phyloP scores from a whole-genome alignment of 2,329 filamentous ascomycete species.

The Colletotrichum truncatum region DNA sequence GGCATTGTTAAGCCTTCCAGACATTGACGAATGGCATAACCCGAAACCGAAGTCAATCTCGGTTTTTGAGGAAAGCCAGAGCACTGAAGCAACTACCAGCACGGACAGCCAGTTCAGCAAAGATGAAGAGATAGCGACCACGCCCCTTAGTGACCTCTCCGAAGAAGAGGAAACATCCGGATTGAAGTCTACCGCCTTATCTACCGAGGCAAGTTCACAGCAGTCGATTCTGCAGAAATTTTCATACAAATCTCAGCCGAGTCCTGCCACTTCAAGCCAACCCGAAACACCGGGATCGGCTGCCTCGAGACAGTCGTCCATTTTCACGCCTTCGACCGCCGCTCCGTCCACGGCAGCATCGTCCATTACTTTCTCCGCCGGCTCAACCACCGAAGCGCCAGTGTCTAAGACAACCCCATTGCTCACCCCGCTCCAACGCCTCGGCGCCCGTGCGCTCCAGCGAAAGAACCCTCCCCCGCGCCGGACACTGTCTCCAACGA shows the following conservation, averaged over 20 bases:
- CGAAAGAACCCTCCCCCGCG: conserved; percentile 37
- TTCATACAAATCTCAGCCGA: conserved; percentile 33
- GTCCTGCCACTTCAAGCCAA: conserved; percentile 33
- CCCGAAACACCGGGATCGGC: conserved; percentile 39
- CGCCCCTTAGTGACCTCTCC: conserved; percentile 18
- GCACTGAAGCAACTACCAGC: background rate
- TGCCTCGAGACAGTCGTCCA: conserved; percentile 43
- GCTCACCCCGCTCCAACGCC: conserved; percentile 62
- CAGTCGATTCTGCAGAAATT: conserved; percentile 35
- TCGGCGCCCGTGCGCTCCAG: conserved; percentile 56
- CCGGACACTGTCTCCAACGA: conserved; percentile 32
- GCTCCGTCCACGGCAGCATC: conserved; percentile 54
- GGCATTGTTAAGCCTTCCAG: conserved; percentile 59
- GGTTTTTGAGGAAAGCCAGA: conserved; percentile 53
- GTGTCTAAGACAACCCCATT: conserved; percentile 52
- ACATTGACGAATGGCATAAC: conserved; percentile 58
- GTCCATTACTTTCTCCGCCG: conserved; percentile 48
- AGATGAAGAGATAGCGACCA: conserved; percentile 18
- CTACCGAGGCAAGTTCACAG: background rate
- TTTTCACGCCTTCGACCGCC: conserved; percentile 34
- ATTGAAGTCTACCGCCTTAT: background rate
- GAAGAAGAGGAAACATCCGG: background rate
- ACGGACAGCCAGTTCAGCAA: conserved; percentile 30
- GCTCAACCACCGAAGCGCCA: conserved; percentile 31
- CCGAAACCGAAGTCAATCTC: conserved; percentile 47